A percentile compares a stretch with the other conserved stretches of the same genome.
Evolutionary conservation across 148 eudicot genomes (phyloP).

Genomic region (Chenopodium suecicum): DNA sequence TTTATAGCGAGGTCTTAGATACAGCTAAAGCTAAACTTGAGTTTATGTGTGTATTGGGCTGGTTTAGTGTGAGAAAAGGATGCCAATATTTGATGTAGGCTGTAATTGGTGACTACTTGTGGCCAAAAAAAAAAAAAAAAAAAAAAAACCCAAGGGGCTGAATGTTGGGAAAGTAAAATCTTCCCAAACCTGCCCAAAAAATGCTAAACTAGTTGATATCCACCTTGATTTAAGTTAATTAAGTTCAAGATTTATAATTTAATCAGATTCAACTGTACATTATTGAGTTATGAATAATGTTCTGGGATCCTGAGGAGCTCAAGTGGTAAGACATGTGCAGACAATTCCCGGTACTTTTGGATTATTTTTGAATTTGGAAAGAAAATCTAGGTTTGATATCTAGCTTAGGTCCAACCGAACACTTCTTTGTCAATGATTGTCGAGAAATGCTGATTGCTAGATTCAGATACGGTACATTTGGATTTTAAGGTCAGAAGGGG

Average conservation of each 20-base stretch:
- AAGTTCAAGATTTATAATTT: too few relatives aligned
- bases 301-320: neutral
- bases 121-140: too few relatives aligned
- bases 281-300: neutral
- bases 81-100: neutral
- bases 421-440: neutral
- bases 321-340: neutral
- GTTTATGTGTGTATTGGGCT: neutral
- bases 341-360: too few relatives aligned
- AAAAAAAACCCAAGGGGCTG: neutral
- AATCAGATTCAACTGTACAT: neutral
- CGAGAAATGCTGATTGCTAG: neutral
- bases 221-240: neutral
- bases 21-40: neutral
- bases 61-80: neutral
- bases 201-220: too few relatives aligned
- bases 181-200: neutral
- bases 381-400: too few relatives aligned
- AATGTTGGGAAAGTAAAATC: neutral
- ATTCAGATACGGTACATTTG: neutral
- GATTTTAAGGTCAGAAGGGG: neutral
- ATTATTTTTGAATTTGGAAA: too few relatives aligned
- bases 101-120: too few relatives aligned
- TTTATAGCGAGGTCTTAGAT: slow-evolving; percentile 1
- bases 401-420: too few relatives aligned